A percentile compares a stretch with the other conserved stretches of the same genome.
Conservation (phyloP, 768 basidiomycete genomes). For the Rhizopogon sp. region DNA sequence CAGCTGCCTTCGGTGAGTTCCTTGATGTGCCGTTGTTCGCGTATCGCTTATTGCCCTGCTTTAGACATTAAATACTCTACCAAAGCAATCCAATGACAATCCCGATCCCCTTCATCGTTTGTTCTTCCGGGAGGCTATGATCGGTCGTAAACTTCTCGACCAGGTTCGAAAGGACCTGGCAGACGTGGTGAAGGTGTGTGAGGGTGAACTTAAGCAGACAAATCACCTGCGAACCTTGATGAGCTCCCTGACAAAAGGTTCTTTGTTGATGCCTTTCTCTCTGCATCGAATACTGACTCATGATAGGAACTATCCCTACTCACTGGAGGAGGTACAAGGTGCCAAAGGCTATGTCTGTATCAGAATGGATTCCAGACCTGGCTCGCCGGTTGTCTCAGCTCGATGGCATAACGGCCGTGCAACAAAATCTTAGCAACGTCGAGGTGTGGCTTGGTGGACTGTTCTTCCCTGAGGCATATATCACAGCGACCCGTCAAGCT, state of each 20-base stretch:
- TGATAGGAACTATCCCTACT: constrained; percentile 75
- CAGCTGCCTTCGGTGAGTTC: constrained; percentile 66
- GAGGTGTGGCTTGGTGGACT: constrained; percentile 92
- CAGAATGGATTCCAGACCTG: constrained; percentile 83
- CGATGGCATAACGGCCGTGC: constrained; percentile 49
- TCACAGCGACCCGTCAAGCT: constrained; percentile 94
- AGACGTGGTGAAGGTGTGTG: constrained; percentile 80
- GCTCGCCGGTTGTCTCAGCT: constrained; percentile 79
- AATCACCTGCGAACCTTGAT: constrained; percentile 92
- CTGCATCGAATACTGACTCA: constrained; percentile 5
- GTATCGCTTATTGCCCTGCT: constrained; percentile 9
- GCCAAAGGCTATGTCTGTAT: constrained; percentile 72
- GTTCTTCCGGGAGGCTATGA: constrained; percentile 82
- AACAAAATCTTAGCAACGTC: constrained; percentile 57
- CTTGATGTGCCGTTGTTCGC: neutral
- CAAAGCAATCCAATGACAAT: constrained; percentile 63
- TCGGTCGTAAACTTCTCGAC: constrained; percentile 73
- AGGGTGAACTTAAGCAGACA: constrained; percentile 88
- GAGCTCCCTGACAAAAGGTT: constrained; percentile 87
- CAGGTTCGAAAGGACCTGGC: constrained; percentile 78
- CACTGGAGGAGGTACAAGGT: constrained; percentile 93
- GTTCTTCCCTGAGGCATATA: constrained; percentile 95
- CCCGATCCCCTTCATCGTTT: constrained; percentile 85
- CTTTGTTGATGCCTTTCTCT: neutral
- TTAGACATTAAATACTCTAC: constrained; percentile 60